phyloP scores from a whole-genome alignment of 140 eudicot genomes.

The Flaveria floridana region DNA sequence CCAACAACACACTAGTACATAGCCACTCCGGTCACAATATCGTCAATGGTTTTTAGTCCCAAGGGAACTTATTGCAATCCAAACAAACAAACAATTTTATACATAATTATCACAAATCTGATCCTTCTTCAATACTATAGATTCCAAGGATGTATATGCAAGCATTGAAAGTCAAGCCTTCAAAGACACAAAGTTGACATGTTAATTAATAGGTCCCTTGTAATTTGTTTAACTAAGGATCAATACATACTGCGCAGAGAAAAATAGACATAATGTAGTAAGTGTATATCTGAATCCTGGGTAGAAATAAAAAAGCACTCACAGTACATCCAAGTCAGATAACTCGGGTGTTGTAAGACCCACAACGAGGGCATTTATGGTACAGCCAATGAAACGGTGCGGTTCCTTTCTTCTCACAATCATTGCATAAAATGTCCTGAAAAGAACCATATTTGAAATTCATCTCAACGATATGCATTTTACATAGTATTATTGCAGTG shows the following conservation, averaged over 20 bases:
- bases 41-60: neutral
- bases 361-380: slow-evolving; percentile 80
- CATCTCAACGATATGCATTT: slow-evolving; percentile 15
- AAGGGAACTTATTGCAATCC: slow-evolving; percentile 23
- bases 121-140: slow-evolving; percentile 52
- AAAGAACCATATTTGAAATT: slow-evolving; percentile 22
- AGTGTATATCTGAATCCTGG: slow-evolving; percentile 14
- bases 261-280: neutral
- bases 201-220: neutral
- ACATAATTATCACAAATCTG: slow-evolving; percentile 50
- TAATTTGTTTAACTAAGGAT: slow-evolving; percentile 1
- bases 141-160: slow-evolving; percentile 42
- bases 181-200: slow-evolving; percentile 29
- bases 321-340: slow-evolving; percentile 47
- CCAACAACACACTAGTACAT: slow-evolving; percentile 8
- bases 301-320: slow-evolving; percentile 34
- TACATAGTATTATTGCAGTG: neutral
- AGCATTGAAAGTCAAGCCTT: slow-evolving; percentile 32
- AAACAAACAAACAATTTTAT: slow-evolving; percentile 24
- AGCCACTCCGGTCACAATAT: slow-evolving; percentile 19
- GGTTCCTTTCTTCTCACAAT: slow-evolving; percentile 78
- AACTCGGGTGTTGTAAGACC: slow-evolving; percentile 84
- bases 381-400: slow-evolving; percentile 73
- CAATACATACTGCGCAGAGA: neutral
- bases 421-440: slow-evolving; percentile 89